Evolutionary conservation across 345 rosid species (phyloP), one percentile per base, ranked within the genome.

Genomic region (Angophora floribunda): DNA sequence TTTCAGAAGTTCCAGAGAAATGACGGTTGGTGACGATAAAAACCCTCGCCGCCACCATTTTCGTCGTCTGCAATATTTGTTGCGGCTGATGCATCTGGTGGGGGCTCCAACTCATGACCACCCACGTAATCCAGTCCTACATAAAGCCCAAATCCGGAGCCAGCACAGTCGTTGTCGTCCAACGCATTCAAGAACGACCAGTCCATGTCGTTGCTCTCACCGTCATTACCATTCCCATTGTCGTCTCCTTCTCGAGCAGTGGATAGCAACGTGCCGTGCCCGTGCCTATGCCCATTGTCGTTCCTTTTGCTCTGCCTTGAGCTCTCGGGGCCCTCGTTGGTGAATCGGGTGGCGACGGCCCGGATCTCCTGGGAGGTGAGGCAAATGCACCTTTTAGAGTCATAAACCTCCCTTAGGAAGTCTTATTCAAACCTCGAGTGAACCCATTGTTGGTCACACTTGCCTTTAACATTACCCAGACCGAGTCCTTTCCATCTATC

Each of bases 331-430:
- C 57, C 55, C 4, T 44, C 51, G 63, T 89, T 90, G 2, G 97
- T 98, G 57, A 88, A 96, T 89, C 93, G 90, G 36, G 91, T 90
- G 0, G 99, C 98, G 1, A 87, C 95, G 7, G 7, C 93, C 79
- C 93, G 98, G 85, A 97, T 96, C 80, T 95, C 93, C 11, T 88
- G 91, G 6, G 92, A 93, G 28, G 87, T 90, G 22, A 96, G 88
- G n/a, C 95, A 52, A 52, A 52, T 22, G 9, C 57, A 7, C 57
- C 57, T 52, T 52, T n/a, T 17, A 52, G 19, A 52, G 57, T 52
- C 22, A 19, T 17, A 52, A 17, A 52, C 22, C 57, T 52, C 19
- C 16, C 22, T 55, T 55, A 55, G 26, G 26, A 55, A 28, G 65
- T 59, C 30, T 59, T 10, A 26, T 24, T 59, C 15, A 59, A 59